Evolutionary conservation across 805 yeast species (phyloP).

Genomic region (Diddensiella santjacobensis): DNA sequence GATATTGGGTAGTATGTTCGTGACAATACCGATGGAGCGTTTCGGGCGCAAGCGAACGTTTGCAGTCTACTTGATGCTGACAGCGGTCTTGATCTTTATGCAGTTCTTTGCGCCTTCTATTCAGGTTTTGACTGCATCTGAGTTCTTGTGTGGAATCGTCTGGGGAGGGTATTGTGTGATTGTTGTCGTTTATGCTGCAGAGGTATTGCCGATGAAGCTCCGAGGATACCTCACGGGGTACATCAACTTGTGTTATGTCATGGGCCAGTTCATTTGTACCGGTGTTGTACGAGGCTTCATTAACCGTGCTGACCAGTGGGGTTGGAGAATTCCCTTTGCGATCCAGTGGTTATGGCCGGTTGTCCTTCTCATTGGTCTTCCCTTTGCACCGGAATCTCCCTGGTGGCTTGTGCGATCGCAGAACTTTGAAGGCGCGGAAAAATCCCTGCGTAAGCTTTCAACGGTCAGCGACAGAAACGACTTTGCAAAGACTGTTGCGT

Average conservation of each 20-base stretch:
- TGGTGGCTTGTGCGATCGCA: conserved; percentile 50
- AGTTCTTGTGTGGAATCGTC: conserved; percentile 36
- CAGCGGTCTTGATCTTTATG: conserved; percentile 40
- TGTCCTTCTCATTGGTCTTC: conserved; percentile 37
- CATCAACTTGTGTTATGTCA: conserved; percentile 50
- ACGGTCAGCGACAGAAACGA: conserved; percentile 35
- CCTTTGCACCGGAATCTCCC: conserved; percentile 55
- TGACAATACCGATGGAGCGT: conserved; percentile 42
- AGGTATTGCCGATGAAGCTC: conserved; percentile 48
- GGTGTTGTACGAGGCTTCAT: conserved; percentile 44
- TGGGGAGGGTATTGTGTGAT: conserved; percentile 53
- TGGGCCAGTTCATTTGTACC: conserved; percentile 53
- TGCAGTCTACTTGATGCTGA: conserved; percentile 33
- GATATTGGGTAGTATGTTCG: conserved; percentile 42
- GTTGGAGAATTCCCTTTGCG: conserved; percentile 52
- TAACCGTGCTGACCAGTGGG: conserved; percentile 30
- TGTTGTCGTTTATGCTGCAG: conserved; percentile 49
- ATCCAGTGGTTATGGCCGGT: conserved; percentile 57
- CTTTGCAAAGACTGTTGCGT: conserved; percentile 19
- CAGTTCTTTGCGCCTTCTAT: conserved; percentile 42
- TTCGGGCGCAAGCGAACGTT: conserved; percentile 44
- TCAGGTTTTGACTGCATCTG: conserved; percentile 37
- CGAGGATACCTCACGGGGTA: conserved; percentile 47
- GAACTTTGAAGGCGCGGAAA: conserved; percentile 40
- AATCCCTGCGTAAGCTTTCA: conserved; percentile 38